Evolutionary conservation across 176 grass and related monocot species (phyloP).

Genomic region (Ampelocalamus luodianensis): DNA sequence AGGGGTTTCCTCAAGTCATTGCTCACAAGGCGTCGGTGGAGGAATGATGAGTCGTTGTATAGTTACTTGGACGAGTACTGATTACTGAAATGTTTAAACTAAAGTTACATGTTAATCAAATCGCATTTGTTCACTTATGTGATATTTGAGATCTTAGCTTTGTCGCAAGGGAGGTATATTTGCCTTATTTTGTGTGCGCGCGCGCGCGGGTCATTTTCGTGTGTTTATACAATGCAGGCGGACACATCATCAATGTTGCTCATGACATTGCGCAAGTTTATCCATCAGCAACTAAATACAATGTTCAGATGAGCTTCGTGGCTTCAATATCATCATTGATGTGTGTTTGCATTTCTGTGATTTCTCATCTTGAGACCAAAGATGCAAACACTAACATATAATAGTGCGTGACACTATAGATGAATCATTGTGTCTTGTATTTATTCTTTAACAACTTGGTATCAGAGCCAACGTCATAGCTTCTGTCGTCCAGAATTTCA

Average conservation of each 20-base stretch:
- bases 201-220: background rate
- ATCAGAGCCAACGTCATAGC: too few relatives aligned
- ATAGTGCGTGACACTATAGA: background rate
- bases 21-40: constrained; percentile 74
- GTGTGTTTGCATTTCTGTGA: background rate
- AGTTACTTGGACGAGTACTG: constrained; percentile 94
- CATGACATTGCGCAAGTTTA: constrained; percentile 13
- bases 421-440: background rate
- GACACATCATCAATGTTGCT: background rate
- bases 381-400: background rate
- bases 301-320: background rate
- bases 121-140: background rate
- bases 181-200: background rate
- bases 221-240: background rate
- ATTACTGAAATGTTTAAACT: constrained; percentile 7
- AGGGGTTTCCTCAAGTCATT: constrained; percentile 79
- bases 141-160: constrained; percentile 18
- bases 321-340: background rate
- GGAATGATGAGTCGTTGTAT: constrained; percentile 85
- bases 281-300: constrained; percentile 23
- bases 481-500: too few relatives aligned
- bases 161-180: background rate
- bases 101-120: background rate
- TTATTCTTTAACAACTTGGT: too few relatives aligned
- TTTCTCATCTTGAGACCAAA: background rate